A percentile compares a stretch with the other conserved stretches of the same genome.
These are phyloP conservation scores for Schwanniomyces vanrijiae DNA, from an alignment of 805 yeast genomes.

Conservation along the genomic window DNA sequence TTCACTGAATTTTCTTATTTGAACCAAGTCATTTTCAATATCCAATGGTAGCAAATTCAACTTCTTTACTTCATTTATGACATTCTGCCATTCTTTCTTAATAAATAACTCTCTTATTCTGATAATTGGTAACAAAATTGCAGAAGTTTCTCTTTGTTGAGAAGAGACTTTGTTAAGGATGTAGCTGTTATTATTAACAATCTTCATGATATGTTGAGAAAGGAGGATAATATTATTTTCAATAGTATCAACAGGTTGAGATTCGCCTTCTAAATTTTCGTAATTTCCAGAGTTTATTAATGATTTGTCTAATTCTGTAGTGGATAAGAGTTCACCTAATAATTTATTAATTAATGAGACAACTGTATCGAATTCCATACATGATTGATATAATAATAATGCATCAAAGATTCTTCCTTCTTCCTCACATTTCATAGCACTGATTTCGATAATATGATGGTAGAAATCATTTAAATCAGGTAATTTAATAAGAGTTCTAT, in stretches of 20 bases:
- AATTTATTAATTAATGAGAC: conserved; percentile 70
- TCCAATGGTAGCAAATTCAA: conserved; percentile 67
- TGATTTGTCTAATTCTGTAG: conserved; percentile 66
- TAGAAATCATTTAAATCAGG: conserved; percentile 59
- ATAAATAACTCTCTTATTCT: conserved; percentile 62
- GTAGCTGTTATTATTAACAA: conserved; percentile 55
- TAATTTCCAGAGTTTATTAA: conserved; percentile 44
- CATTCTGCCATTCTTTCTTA: conserved; percentile 56
- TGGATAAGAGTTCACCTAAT: conserved; percentile 73
- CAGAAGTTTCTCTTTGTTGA: conserved; percentile 63
- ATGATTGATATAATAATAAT: conserved; percentile 77
- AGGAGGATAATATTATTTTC: conserved; percentile 50
- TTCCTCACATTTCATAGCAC: conserved; percentile 84
- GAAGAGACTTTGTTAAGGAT: conserved; percentile 56
- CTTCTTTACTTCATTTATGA: conserved; percentile 54
- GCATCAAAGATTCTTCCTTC: conserved; percentile 90
- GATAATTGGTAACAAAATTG: conserved; percentile 62
- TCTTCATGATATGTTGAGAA: conserved; percentile 43
- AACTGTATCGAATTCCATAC: conserved; percentile 85
- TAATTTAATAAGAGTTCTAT: conserved; percentile 64
- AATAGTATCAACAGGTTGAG: conserved; percentile 30
- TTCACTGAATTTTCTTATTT: conserved; percentile 67
- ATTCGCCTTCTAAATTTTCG: conserved; percentile 34
- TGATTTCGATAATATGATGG: conserved; percentile 72
- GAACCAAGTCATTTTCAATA: conserved; percentile 46